Conservation (phyloP, 805 yeast species). For the Ascoidea tarda region DNA sequence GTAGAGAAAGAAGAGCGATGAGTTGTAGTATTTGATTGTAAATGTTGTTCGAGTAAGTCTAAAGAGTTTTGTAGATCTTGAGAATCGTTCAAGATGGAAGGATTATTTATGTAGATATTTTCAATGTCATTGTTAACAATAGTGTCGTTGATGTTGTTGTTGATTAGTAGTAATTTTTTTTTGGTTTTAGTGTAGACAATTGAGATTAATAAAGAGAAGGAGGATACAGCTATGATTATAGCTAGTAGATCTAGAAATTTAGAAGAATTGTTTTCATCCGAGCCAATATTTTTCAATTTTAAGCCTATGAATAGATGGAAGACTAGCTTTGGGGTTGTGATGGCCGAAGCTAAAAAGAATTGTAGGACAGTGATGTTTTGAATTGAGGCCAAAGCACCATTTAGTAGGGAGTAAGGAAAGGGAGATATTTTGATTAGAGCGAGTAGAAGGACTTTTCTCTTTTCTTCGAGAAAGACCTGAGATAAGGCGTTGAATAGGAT, state of each 20-base stretch:
- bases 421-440: slow-evolving; percentile 78
- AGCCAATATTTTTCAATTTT: slow-evolving; percentile 57
- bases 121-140: slow-evolving; percentile 2
- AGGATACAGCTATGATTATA: slow-evolving; percentile 37
- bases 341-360: slow-evolving; percentile 54
- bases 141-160: slow-evolving; percentile 1
- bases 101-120: not conserved
- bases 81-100: not conserved
- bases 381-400: slow-evolving; percentile 84
- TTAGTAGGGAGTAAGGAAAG: slow-evolving; percentile 80
- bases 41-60: too few relatives aligned
- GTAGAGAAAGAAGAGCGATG: not conserved
- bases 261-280: slow-evolving; percentile 32
- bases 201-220: slow-evolving; percentile 49
- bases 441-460: slow-evolving; percentile 50
- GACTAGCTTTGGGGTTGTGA: slow-evolving; percentile 75
- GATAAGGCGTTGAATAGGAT: slow-evolving; percentile 61
- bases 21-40: not conserved
- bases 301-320: slow-evolving; percentile 68
- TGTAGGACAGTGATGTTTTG: slow-evolving; percentile 54
- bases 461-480: slow-evolving; percentile 49
- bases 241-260: slow-evolving; percentile 50
- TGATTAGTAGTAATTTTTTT: slow-evolving; percentile 14
- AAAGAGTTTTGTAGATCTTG: not conserved
- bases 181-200: slow-evolving; percentile 45